Percentiles rank a stretch among this genome's conserved stretches.
Evolutionary conservation across 495 filamentous ascomycete genomes (phyloP).

Genomic region (Gamarada debralockiae): DNA sequence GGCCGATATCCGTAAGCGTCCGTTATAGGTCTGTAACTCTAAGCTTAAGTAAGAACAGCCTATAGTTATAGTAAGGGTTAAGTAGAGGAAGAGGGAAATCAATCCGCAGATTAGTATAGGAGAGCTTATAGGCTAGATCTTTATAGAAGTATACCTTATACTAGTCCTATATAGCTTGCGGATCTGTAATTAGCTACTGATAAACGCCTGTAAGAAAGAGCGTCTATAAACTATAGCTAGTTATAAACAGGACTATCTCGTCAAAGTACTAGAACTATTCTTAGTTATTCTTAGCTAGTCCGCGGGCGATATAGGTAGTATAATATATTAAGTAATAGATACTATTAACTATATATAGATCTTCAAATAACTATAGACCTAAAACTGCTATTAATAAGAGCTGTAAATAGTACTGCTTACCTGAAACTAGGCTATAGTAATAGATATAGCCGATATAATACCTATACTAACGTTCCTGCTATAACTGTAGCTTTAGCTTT

Average conservation of each 20-base stretch:
- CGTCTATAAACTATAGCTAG: not conserved
- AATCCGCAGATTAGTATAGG: not conserved
- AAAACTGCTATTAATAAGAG: conserved; percentile 1
- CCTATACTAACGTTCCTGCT: too few relatives aligned
- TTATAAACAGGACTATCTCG: not conserved
- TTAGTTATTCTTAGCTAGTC: not conserved
- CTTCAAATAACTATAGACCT: not conserved
- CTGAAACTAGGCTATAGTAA: not conserved
- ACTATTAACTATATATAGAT: conserved; percentile 1
- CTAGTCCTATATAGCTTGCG: not conserved
- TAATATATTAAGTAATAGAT: conserved; percentile 2
- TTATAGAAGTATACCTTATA: not conserved
- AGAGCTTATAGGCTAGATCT: not conserved
- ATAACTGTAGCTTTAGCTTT: too few relatives aligned
- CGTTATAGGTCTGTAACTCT: conserved; percentile 3
- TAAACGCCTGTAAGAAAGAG: conserved; percentile 2
- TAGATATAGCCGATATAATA: not conserved
- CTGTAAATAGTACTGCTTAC: conserved; percentile 1
- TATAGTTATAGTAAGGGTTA: conserved; percentile 8
- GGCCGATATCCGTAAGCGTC: not conserved
- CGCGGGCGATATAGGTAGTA: not conserved
- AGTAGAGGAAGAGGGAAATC: not conserved
- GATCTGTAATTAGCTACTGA: not conserved
- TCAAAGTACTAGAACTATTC: conserved; percentile 7
- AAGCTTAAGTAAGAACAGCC: conserved; percentile 2